Conservation (phyloP, 2,329 filamentous ascomycete genomes). For the Ciborinia camelliae region DNA sequence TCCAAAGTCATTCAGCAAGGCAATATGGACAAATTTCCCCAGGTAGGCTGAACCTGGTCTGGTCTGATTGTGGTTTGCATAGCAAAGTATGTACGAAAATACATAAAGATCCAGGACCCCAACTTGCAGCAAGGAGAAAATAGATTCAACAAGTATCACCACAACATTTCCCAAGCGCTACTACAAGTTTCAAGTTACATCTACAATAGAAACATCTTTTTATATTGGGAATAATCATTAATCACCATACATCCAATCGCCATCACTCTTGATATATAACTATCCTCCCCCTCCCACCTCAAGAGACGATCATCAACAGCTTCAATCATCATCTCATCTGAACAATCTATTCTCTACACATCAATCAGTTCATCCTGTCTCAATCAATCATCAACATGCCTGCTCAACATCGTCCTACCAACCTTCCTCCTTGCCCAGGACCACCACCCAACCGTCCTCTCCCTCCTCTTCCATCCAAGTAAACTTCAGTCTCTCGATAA, state of each 20-base stretch:
- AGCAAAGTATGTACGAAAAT: constrained; percentile 6
- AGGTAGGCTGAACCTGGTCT: constrained; percentile 16
- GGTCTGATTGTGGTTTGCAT: constrained; percentile 14
- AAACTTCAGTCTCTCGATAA: constrained; percentile 6
- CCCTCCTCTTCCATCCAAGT: constrained; percentile 57
- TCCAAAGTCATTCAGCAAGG: constrained; percentile 15
- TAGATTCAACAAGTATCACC: constrained; percentile 14
- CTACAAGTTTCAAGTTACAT: constrained; percentile 15
- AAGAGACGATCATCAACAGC: constrained; percentile 15
- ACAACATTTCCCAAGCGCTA: constrained; percentile 14
- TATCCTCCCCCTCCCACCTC: constrained; percentile 5
- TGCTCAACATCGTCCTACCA: constrained; percentile 51
- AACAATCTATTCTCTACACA: neutral
- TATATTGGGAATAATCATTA: constrained; percentile 14
- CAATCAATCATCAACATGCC: constrained; percentile 44
- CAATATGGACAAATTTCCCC: constrained; percentile 20
- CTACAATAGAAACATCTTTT: constrained; percentile 10
- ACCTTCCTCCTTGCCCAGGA: constrained; percentile 63
- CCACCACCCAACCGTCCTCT: constrained; percentile 61
- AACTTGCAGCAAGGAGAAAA: constrained; percentile 5
- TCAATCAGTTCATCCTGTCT: constrained; percentile 6
- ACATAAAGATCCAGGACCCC: constrained; percentile 22
- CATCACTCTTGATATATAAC: constrained; percentile 18
- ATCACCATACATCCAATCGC: neutral
- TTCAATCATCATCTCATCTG: constrained; percentile 12